Conservation (phyloP, 345 rosid species). For the Aquilaria yunnanensis region DNA sequence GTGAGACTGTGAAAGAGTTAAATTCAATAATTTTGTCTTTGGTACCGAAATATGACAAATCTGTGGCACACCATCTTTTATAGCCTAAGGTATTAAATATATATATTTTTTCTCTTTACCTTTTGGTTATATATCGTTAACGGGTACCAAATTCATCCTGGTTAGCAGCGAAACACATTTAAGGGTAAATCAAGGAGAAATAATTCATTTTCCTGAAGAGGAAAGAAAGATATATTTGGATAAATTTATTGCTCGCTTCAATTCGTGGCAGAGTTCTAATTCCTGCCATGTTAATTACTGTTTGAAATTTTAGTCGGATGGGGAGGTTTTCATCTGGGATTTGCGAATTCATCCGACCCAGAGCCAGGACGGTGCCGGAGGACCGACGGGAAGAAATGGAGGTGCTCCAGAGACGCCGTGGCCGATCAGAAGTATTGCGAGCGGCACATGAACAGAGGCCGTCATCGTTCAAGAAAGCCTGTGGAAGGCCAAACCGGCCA, state of each 20-base stretch:
- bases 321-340: slow-evolving; percentile 81
- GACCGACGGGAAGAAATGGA: slow-evolving; percentile 99
- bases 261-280: no score
- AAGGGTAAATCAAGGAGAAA: no score
- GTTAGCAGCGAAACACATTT: no score
- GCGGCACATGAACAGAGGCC: slow-evolving; percentile 96
- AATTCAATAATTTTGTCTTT: no score
- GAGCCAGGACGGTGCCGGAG: slow-evolving; percentile 97
- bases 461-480: slow-evolving; percentile 99
- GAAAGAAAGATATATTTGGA: no score
- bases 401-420: slow-evolving; percentile 95
- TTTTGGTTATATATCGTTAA: slow-evolving; percentile 4
- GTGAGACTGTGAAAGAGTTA: no score
- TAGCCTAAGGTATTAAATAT: background rate
- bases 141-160: no score
- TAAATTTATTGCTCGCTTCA: no score
- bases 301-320: slow-evolving; percentile 43
- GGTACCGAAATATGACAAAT: no score
- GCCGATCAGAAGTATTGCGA: slow-evolving; percentile 94
- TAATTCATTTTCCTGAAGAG: no score
- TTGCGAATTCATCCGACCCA: slow-evolving; percentile 72
- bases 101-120: background rate
- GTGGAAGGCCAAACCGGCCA: slow-evolving; percentile 97
- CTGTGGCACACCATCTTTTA: no score
- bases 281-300: no score